phyloP scores from a whole-genome alignment of 495 filamentous ascomycete genomes.

The Lophium mytilinum region DNA sequence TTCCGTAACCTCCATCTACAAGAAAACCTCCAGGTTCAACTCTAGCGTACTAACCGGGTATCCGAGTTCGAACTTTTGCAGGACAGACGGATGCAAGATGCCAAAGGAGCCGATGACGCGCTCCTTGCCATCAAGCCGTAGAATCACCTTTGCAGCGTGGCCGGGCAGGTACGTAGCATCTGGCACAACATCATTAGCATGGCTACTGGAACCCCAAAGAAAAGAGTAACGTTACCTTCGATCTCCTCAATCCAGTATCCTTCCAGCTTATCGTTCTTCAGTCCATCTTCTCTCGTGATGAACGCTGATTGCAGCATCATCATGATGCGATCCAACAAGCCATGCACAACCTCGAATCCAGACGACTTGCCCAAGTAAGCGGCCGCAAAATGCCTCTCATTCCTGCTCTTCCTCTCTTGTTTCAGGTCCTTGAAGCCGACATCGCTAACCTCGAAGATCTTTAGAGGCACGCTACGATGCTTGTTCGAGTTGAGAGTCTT shows the following conservation, averaged over 20 bases:
- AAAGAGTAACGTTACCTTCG: constrained; percentile 49
- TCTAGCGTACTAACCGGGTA: constrained; percentile 93
- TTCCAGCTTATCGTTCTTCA: constrained; percentile 45
- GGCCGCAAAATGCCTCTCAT: constrained; percentile 92
- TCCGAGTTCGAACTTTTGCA: constrained; percentile 89
- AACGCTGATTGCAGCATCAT: constrained; percentile 83
- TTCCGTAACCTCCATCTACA: constrained; percentile 40
- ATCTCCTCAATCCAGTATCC: constrained; percentile 90
- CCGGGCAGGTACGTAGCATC: constrained; percentile 87
- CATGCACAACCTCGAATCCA: constrained; percentile 95
- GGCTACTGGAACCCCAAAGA: neutral
- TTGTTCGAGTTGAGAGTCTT: constrained; percentile 97
- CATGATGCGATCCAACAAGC: constrained; percentile 84
- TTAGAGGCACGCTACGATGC: constrained; percentile 77
- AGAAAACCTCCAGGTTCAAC: constrained; percentile 90
- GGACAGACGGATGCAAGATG: constrained; percentile 83
- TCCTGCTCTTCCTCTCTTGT: constrained; percentile 71
- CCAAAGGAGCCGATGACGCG: constrained; percentile 78
- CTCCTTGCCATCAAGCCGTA: constrained; percentile 62
- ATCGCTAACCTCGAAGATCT: constrained; percentile 88
- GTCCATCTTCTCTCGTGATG: constrained; percentile 63
- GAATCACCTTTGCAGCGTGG: constrained; percentile 73
- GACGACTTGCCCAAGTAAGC: constrained; percentile 91
- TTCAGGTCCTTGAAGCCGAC: constrained; percentile 78
- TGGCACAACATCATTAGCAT: constrained; percentile 18